Conservation (phyloP, 2,329 filamentous ascomycete species). For the Neonectria coccinea region DNA sequence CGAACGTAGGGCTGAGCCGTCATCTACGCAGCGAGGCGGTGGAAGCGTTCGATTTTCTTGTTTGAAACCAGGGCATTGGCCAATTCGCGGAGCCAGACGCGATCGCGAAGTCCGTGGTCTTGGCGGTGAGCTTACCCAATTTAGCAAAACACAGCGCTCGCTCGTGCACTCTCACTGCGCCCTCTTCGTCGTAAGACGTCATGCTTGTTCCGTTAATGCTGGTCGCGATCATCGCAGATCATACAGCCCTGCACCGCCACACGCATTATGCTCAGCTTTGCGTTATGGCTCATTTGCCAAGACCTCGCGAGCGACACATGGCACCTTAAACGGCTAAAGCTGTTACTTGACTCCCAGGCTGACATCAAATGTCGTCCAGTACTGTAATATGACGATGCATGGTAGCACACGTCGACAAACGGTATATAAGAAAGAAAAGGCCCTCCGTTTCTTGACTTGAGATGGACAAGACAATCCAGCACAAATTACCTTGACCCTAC, state of each 20-base stretch:
- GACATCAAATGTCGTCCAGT: neutral
- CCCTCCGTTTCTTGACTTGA: neutral
- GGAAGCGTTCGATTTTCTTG: no score
- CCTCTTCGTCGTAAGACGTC: neutral
- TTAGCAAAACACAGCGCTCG: neutral
- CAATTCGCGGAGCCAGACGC: no score
- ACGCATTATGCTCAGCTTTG: neutral
- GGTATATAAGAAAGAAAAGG: neutral
- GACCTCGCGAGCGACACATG: neutral
- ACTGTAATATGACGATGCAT: neutral
- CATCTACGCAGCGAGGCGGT: neutral
- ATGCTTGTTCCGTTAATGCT: neutral
- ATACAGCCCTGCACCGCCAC: neutral
- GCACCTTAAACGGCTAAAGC: neutral
- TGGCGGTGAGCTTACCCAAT: neutral
- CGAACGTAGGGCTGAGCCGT: neutral
- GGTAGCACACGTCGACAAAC: neutral
- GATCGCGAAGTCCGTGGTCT: neutral
- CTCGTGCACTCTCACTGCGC: neutral
- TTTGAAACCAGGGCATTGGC: no score
- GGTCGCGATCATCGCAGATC: neutral
- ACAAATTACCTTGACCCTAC: neutral
- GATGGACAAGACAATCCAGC: neutral
- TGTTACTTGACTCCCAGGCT: neutral
- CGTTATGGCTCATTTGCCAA: neutral